Conservation (phyloP, 805 yeast species). For the Yamadazyma ubonensis region DNA sequence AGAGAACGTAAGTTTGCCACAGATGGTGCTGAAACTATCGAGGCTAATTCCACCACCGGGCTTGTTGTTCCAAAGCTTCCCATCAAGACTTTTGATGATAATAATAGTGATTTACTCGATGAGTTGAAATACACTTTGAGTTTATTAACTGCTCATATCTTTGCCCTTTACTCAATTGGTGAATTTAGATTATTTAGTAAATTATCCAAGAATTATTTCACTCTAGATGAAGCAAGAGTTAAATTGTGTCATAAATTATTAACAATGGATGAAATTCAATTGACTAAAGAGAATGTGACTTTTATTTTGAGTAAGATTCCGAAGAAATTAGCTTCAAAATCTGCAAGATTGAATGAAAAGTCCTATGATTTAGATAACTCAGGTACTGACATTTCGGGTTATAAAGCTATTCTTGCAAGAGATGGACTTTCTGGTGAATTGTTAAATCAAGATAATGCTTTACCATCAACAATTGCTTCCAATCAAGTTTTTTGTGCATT, state of each 20-base stretch:
- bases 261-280: slow-evolving; percentile 51
- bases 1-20: slow-evolving; percentile 22
- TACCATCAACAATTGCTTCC: slow-evolving; percentile 60
- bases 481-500: slow-evolving; percentile 71
- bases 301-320: slow-evolving; percentile 56
- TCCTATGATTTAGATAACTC: slow-evolving; percentile 41
- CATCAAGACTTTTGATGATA: slow-evolving; percentile 39
- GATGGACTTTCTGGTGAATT: slow-evolving; percentile 59
- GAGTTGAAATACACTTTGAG: slow-evolving; percentile 60
- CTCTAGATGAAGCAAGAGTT: slow-evolving; percentile 58
- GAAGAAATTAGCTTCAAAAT: slow-evolving; percentile 50
- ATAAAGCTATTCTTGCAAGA: slow-evolving; percentile 66
- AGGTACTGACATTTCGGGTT: slow-evolving; percentile 57
- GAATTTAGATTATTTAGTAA: slow-evolving; percentile 63
- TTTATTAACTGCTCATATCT: slow-evolving; percentile 61
- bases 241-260: slow-evolving; percentile 50
- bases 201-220: slow-evolving; percentile 51
- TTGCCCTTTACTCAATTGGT: slow-evolving; percentile 67
- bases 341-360: slow-evolving; percentile 39
- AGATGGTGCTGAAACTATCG: slow-evolving; percentile 17
- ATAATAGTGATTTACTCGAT: slow-evolving; percentile 37
- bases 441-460: slow-evolving; percentile 38
- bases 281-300: slow-evolving; percentile 52
- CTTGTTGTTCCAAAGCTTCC: slow-evolving; percentile 53
- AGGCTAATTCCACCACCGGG: slow-evolving; percentile 1